Base-by-base conservation (phyloP, 306 rosid species). In the Morella rubra region DNA sequence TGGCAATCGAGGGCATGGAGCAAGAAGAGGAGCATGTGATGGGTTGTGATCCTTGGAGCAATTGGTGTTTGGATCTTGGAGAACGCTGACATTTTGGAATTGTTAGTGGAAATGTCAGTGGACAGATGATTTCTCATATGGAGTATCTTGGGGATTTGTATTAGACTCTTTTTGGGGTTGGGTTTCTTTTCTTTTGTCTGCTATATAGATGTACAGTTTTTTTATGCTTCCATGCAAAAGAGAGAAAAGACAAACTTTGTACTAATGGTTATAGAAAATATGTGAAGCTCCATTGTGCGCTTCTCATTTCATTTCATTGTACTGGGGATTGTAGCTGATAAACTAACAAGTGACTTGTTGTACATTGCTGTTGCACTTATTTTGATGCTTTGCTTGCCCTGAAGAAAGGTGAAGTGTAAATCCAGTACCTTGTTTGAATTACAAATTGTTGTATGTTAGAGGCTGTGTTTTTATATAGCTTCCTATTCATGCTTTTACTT, bases 11-110 rank as follows among this genome's bases (percentile, higher is more conserved):
- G 88, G 91, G 84, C 75, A 72, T 84, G 89, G 87, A 85, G 84
- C 89, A 83, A 83, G 86, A 85, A 79, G 86, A 86, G 86, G 86
- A 85, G 85, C 91, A 76, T 80, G 81, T 81, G 79, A 82, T 85
- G 85, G 82, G 84, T 88, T 90, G 84, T 82, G 87, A 80, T 80
- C 82, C 76, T 72, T 76, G 82, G 82, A 82, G 85, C 87, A 70
- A 64, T 86, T 79, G 77, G 83, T 75, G 88, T 86, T 77, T 77
- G 75, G 86, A 84, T 81, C 73, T 76, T 76, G 85, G 84, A 80
- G 85, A 69, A 85, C 69, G 52, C 77, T 73, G 80, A 69, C 80
- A 42, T 46, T 50, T 73, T 78, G 76, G 50, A 72, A 59, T 73
- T 77, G 66, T 69, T 84, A 69, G 88, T 75, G 74, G 77, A 74